These are phyloP conservation scores for Heimioporus sp. DNA, from an alignment of 768 basidiomycete genomes.

Conservation along the genomic window DNA sequence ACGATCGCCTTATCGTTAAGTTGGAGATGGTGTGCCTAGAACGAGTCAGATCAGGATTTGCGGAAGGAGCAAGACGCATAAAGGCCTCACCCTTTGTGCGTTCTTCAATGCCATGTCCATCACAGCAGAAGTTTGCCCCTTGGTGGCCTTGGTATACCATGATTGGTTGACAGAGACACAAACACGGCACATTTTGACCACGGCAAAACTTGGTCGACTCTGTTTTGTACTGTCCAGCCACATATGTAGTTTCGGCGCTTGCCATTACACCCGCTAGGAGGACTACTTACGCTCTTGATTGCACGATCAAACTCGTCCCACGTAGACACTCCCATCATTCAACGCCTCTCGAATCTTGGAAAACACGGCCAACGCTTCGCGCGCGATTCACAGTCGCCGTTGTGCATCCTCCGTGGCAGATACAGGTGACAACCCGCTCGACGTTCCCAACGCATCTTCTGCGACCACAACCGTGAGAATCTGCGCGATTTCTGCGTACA, in stretches of 20 bases:
- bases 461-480: slow-evolving; percentile 92
- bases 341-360: slow-evolving; percentile 88
- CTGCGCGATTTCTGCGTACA: slow-evolving; percentile 91
- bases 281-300: slow-evolving; percentile 80
- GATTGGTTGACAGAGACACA: slow-evolving; percentile 90
- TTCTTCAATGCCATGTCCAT: slow-evolving; percentile 86
- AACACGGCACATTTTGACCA: slow-evolving; percentile 74
- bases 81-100: slow-evolving; percentile 64
- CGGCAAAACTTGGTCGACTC: slow-evolving; percentile 78
- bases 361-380: slow-evolving; percentile 88
- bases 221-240: slow-evolving; percentile 73
- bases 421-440: slow-evolving; percentile 51
- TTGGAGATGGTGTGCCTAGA: slow-evolving; percentile 78
- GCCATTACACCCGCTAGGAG: not conserved
- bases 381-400: slow-evolving; percentile 66
- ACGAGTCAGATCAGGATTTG: too few species aligned
- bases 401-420: slow-evolving; percentile 61
- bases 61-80: not conserved
- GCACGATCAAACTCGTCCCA: slow-evolving; percentile 94
- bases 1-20: slow-evolving; percentile 87
- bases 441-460: slow-evolving; percentile 80
- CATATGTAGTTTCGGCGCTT: too few species aligned
- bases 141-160: slow-evolving; percentile 92
- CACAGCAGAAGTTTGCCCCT: slow-evolving; percentile 77
- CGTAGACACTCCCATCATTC: slow-evolving; percentile 80